Base-by-base conservation (phyloP, 805 yeast species). In the Kazachstania kunashirensis region DNA sequence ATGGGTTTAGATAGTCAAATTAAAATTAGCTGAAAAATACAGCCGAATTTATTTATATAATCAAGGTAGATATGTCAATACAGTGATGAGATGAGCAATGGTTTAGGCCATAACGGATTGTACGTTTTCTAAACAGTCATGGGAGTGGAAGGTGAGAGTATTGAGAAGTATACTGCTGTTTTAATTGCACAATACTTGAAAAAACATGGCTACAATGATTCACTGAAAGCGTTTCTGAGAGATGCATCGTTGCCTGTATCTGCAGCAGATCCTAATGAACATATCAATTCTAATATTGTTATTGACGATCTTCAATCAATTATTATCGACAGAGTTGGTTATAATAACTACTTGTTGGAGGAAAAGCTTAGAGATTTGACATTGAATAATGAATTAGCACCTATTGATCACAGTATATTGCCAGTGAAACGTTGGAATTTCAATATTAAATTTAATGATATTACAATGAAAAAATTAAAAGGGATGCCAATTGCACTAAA, bases 111-210 rank as follows among this genome's bases (percentile, higher is more conserved):
- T n/a, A n/a, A n/a, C n/a, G n/a, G n/a, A n/a, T n/a, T n/a, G n/a
- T n/a, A n/a, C n/a, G n/a, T n/a, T n/a, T n/a, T n/a, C n/a, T n/a
- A n/a, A n/a, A n/a, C n/a, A n/a, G n/a, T n/a, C n/a, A n/a, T n/a
- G n/a, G n/a, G n/a, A n/a, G n/a, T n/a, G n/a, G n/a, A n/a, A n/a
- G 20, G 25, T 2, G 24, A 16, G 3, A 33, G 17, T 14, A 23
- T 29, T 6, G 43, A 42, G 7, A 33, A 38, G 13, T 46, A 50
- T 28, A 50, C 62, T 2, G 54, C 59, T 14, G 46, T 61, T 2
- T 53, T 79, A 23, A 63, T 81, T 10, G 85, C 83, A 0, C 73
- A 75, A 21, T 80, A 71, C 44, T 63, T 81, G n/a, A 53, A 64
- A 20, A 58, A 65, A n/a, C 65, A 73, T 20, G 71, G 73, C 1